Evolutionary conservation across 257 asterid genomes (phyloP).

Genomic region (Plantago major): DNA sequence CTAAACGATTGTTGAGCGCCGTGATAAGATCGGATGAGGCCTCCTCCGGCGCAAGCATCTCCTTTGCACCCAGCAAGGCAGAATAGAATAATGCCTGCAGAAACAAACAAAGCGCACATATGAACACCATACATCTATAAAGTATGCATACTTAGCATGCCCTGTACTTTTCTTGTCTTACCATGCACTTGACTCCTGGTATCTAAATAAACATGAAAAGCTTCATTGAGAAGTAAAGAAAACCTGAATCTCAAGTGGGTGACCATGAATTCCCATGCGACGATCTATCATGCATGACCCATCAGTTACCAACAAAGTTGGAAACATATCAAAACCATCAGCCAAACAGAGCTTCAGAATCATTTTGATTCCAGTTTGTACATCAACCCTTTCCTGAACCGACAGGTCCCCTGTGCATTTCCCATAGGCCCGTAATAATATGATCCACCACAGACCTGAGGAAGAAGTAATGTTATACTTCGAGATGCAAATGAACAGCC

Average conservation of each 20-base stretch:
- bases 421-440: constrained; percentile 74
- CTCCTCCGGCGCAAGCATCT: constrained; percentile 77
- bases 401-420: constrained; percentile 74
- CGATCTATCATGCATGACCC: constrained; percentile 92
- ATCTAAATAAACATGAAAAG: no score
- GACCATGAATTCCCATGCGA: constrained; percentile 88
- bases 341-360: constrained; percentile 68
- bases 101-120: constrained; percentile 10
- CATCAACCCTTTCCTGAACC: constrained; percentile 72
- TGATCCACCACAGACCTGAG: constrained; percentile 82
- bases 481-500: constrained; percentile 16
- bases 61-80: constrained; percentile 69
- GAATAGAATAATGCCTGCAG: constrained; percentile 69
- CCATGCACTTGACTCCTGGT: background rate
- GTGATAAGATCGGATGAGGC: constrained; percentile 52
- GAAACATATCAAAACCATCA: constrained; percentile 85
- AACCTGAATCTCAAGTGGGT: constrained; percentile 85
- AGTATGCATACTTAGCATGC: no score
- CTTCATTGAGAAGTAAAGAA: constrained; percentile 8
- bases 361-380: constrained; percentile 78
- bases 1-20: constrained; percentile 63
- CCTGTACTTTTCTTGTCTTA: no score
- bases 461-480: constrained; percentile 17
- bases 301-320: constrained; percentile 70
- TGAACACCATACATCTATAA: constrained; percentile 1